These are phyloP conservation scores for Wickerhamiella australiensis DNA, from an alignment of 805 yeast genomes.

Conservation along the genomic window DNA sequence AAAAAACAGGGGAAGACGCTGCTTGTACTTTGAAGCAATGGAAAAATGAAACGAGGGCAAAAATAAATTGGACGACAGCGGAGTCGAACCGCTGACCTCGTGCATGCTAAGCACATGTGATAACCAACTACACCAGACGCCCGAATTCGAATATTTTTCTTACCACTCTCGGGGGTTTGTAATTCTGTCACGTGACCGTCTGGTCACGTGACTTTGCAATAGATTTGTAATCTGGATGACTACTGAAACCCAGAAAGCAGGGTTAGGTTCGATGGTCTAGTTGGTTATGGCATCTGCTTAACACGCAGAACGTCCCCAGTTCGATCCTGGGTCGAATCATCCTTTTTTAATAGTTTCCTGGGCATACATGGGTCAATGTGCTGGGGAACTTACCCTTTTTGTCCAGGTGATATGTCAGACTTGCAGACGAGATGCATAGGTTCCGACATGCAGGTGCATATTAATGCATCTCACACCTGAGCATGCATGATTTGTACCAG, in stretches of 20 bases:
- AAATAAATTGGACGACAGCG: conserved; percentile 16
- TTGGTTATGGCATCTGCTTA: conserved; percentile 99
- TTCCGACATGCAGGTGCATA: no score
- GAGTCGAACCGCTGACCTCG: conserved; percentile 19
- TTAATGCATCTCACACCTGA: no score
- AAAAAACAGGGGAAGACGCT: no score
- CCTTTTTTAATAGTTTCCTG: no score
- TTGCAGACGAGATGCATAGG: no score
- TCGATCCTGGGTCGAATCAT: conserved; percentile 99
- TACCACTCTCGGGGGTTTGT: background rate
- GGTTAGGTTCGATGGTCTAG: conserved; percentile 60
- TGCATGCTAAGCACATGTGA: conserved; percentile 19
- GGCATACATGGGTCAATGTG: no score
- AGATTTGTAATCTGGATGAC: background rate
- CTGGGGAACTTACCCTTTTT: no score
- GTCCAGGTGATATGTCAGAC: no score
- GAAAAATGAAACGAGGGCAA: no score
- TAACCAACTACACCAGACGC: conserved; percentile 19
- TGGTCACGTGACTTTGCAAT: background rate
- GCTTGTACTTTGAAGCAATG: no score
- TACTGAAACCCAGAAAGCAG: no score
- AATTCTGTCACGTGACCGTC: background rate
- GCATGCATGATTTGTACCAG: no score
- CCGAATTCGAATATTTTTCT: conserved; percentile 3
- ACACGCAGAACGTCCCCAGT: conserved; percentile 99